Evolutionary conservation across 176 grass and related monocot genomes (phyloP), one percentile per base, ranked within the genome.

Genomic region (Pontederia crassipes): DNA sequence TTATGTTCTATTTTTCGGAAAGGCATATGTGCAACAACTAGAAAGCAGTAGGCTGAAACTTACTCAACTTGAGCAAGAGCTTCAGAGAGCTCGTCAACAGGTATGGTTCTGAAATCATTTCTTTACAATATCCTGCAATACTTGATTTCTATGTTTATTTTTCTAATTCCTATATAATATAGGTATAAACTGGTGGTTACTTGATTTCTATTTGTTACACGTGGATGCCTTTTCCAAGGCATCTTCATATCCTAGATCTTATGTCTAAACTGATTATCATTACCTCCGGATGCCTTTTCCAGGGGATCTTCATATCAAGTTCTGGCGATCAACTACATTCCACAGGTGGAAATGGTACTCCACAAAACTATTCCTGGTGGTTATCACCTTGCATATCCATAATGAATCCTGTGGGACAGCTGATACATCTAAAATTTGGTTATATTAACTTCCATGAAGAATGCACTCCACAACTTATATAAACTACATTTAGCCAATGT

Each of bases 1-100:
- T 17, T 59, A 52, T 26, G 15, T 7, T 12, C 18, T 61, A 51
- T 8, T 71, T 18, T 71, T 61, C 47, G 12, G 51, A 14, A 74
- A 96, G 92, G 92, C 81, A 65, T 96, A 96, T 68, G 80, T 96
- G 12, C 92, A 96, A 82, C 89, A 90, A 72, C 74, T 96, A 76
- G 92, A 96, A 73, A 96, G 70, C 78, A 96, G 92, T 67, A 84
- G 83, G 70, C 55, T 96, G 66, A 96, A 96, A 78, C 92, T 96
- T 80, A 88, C 75, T 63, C 81, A 96, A 66, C 68, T 96, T 75
- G 92, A 96, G 76, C 87, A 90, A 72, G 81, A 96, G 66, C 78
- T 90, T 79, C 92, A 88, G 62, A 75, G 55, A 47, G 83, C 86
- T 64, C 87, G 81, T 12, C 87, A 96, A 50, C 92, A 96, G 80